Percentiles rank a stretch among this genome's conserved stretches.
Conservation (phyloP, 1,284 basidiomycete species). For the Sporisorium reilianum region DNA sequence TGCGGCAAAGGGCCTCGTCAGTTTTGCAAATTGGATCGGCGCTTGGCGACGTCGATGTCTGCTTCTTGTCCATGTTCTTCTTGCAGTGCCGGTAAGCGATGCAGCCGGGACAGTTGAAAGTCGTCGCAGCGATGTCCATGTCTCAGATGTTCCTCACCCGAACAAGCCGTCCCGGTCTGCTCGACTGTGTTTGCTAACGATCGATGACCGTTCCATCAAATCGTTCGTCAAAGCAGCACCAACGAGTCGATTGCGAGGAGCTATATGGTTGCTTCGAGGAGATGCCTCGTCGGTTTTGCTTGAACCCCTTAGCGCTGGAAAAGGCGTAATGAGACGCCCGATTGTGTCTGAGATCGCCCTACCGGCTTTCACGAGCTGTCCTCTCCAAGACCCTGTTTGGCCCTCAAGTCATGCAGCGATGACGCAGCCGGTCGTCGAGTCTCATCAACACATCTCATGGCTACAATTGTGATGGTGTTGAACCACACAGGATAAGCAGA, state of each 20-base stretch:
- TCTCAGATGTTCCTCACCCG: background rate
- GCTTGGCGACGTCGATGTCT: constrained; percentile 1
- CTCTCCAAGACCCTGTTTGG: background rate
- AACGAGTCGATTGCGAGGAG: no score
- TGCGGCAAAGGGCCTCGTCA: no score
- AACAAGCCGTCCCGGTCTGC: no score
- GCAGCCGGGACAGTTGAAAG: constrained; percentile 5
- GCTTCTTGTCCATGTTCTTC: background rate
- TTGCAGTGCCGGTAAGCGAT: background rate
- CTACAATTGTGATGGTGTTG: no score
- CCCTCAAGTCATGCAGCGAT: constrained; percentile 5
- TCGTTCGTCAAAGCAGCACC: no score
- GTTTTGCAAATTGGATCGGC: background rate
- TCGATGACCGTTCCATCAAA: background rate
- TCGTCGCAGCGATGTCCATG: background rate
- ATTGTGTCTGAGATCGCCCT: constrained; percentile 1
- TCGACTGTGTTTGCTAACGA: background rate
- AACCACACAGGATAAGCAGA: no score
- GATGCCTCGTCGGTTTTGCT: no score
- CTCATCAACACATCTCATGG: background rate
- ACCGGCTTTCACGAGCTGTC: constrained; percentile 9
- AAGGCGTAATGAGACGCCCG: background rate
- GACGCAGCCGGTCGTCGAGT: constrained; percentile 1
- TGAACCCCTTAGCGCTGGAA: no score
- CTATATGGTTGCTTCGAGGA: no score